A percentile compares a stretch with the other conserved stretches of the same genome.
These are phyloP conservation scores for Taiozyma sp. DNA, from an alignment of 1,139 yeast species.

Conservation along the genomic window DNA sequence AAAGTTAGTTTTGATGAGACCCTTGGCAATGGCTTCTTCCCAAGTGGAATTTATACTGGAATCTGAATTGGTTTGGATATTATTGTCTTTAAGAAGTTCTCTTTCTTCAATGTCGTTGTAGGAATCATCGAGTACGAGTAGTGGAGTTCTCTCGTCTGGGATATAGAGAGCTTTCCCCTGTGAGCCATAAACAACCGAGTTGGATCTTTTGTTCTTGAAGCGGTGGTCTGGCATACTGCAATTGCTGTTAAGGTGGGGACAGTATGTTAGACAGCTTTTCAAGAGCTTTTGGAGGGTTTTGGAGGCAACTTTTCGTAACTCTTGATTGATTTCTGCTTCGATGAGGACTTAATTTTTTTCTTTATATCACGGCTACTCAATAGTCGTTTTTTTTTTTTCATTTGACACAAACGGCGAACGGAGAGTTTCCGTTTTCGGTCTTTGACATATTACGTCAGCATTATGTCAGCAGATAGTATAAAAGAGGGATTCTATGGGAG, in stretches of 20 bases:
- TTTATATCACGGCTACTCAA: too few relatives aligned
- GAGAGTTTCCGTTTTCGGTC: not conserved
- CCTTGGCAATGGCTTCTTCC: constrained; percentile 21
- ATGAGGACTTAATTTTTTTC: not conserved
- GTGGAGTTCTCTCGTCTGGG: constrained; percentile 4
- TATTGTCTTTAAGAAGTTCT: constrained; percentile 17
- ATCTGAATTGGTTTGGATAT: constrained; percentile 9
- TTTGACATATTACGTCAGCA: not conserved
- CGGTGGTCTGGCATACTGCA: not conserved
- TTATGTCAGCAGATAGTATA: too few relatives aligned
- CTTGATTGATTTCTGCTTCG: not conserved
- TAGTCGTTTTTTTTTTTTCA: not conserved
- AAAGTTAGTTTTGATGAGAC: constrained; percentile 17
- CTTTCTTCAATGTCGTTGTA: constrained; percentile 10
- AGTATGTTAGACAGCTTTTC: too few relatives aligned
- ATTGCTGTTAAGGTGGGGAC: not conserved
- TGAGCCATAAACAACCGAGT: constrained; percentile 20
- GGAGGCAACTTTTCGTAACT: not conserved
- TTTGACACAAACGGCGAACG: not conserved
- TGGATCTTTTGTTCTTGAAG: constrained; percentile 21
- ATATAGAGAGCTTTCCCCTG: constrained; percentile 20
- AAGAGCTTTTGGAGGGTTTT: not conserved
- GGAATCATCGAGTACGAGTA: not conserved
- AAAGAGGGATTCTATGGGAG: too few relatives aligned
- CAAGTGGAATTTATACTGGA: constrained; percentile 17